Conservation (phyloP, 129 eudicot genomes). For the Ambrosia trifida region DNA sequence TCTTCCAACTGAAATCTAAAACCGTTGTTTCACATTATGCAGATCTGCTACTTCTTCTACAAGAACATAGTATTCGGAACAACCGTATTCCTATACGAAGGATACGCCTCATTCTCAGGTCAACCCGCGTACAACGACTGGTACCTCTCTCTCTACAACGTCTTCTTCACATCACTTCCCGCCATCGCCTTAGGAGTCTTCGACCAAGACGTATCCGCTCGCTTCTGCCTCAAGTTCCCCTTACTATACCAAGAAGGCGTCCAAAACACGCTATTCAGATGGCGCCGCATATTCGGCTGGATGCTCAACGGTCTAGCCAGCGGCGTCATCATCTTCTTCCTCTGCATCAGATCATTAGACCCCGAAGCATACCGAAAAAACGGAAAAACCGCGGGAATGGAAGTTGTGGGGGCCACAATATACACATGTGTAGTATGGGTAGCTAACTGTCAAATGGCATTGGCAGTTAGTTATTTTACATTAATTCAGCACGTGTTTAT, state of each 20-base stretch:
- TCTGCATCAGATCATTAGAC: slow-evolving; percentile 47
- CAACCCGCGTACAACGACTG: slow-evolving; percentile 92
- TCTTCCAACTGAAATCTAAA: slow-evolving; percentile 7
- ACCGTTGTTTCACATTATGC: slow-evolving; percentile 23
- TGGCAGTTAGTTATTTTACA: slow-evolving; percentile 78
- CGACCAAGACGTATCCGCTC: slow-evolving; percentile 92
- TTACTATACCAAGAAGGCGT: slow-evolving; percentile 95
- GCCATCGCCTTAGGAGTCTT: slow-evolving; percentile 88
- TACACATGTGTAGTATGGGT: slow-evolving; percentile 89
- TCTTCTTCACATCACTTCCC: slow-evolving; percentile 95
- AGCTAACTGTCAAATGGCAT: slow-evolving; percentile 91
- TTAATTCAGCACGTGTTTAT: slow-evolving; percentile 79
- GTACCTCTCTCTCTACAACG: slow-evolving; percentile 86
- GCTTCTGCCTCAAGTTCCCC: slow-evolving; percentile 83
- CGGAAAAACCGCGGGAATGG: slow-evolving; percentile 59
- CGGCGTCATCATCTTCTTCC: slow-evolving; percentile 64
- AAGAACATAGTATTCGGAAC: slow-evolving; percentile 75
- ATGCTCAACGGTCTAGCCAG: slow-evolving; percentile 74
- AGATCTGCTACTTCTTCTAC: slow-evolving; percentile 96
- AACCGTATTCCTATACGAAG: slow-evolving; percentile 84
- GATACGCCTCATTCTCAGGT: slow-evolving; percentile 72
- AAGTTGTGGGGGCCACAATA: slow-evolving; percentile 65
- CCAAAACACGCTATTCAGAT: slow-evolving; percentile 75
- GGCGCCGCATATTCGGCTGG: slow-evolving; percentile 95
- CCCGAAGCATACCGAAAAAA: slow-evolving; percentile 54